Evolutionary conservation across 2,329 filamentous ascomycete genomes (phyloP).

Genomic region (Fusarium brachygibbosum): DNA sequence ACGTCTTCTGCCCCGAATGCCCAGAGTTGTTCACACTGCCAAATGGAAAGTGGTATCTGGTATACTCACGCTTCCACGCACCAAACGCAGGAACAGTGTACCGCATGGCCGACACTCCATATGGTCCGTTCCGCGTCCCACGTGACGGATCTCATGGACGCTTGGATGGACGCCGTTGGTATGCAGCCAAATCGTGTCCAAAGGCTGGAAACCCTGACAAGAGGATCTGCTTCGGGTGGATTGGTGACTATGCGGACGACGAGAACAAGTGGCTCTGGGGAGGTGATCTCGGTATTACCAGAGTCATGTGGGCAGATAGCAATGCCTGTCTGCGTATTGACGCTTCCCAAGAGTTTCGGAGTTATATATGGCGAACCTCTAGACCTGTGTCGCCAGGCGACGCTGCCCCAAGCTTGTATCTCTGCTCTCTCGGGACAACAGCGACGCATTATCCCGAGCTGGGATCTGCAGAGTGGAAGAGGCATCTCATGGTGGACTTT

Average conservation of each 20-base stretch:
- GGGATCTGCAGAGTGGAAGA: constrained; percentile 31
- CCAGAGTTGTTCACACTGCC: constrained; percentile 54
- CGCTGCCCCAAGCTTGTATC: constrained; percentile 44
- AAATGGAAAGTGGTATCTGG: constrained; percentile 55
- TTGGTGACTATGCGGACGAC: constrained; percentile 51
- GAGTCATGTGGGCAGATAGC: constrained; percentile 50
- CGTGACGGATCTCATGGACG: constrained; percentile 53
- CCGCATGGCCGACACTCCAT: constrained; percentile 52
- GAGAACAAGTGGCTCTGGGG: constrained; percentile 57
- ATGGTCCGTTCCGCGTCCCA: constrained; percentile 54
- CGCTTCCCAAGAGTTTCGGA: constrained; percentile 43
- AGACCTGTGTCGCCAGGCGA: constrained; percentile 42
- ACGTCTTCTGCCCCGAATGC: constrained; percentile 56
- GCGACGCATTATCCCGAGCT: constrained; percentile 46
- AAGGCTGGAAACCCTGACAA: constrained; percentile 48
- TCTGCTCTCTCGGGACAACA: constrained; percentile 47
- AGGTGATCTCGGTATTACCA: constrained; percentile 52
- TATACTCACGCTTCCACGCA: constrained; percentile 53
- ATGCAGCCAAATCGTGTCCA: constrained; percentile 55
- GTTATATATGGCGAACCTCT: constrained; percentile 32
- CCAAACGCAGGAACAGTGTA: constrained; percentile 55
- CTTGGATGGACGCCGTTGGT: constrained; percentile 55
- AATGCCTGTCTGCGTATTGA: constrained; percentile 48
- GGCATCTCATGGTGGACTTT: constrained; percentile 46
- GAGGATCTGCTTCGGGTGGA: constrained; percentile 54